Evolutionary conservation across 352 stramenopile species (phyloP).

Genomic region (Aphanomyces cochlioides): DNA sequence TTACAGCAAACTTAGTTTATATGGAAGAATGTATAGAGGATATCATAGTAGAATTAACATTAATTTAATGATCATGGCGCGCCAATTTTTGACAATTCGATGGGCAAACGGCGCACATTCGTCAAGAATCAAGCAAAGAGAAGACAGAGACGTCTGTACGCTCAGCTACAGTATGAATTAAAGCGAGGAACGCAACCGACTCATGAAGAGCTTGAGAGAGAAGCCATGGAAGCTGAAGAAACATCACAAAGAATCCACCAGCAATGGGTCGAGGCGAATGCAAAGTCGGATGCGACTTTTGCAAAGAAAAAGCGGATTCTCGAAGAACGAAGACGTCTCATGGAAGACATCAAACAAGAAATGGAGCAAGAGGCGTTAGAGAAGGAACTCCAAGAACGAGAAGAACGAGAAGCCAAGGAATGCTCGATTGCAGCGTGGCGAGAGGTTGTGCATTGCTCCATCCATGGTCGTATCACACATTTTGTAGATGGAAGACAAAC

Average conservation of each 20-base stretch:
- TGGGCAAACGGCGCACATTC: constrained; percentile 53
- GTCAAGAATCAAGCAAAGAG: constrained; percentile 82
- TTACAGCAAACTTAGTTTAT: neutral
- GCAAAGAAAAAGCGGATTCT: constrained; percentile 47
- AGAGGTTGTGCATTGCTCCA: neutral
- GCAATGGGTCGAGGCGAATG: constrained; percentile 47
- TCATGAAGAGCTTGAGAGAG: constrained; percentile 37
- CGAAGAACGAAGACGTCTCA: constrained; percentile 48
- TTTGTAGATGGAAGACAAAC: constrained; percentile 35
- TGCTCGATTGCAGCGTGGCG: neutral
- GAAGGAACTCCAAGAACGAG: constrained; percentile 23
- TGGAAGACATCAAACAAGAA: constrained; percentile 51
- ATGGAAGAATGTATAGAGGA: constrained; percentile 4
- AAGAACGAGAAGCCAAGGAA: neutral
- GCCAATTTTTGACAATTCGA: constrained; percentile 28
- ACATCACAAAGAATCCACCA: constrained; percentile 54
- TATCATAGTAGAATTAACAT: neutral
- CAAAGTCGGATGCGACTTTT: constrained; percentile 39
- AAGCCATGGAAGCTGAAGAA: constrained; percentile 56
- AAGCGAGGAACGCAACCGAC: constrained; percentile 34
- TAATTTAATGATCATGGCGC: neutral
- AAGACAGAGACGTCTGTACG: constrained; percentile 59
- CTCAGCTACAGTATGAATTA: constrained; percentile 51
- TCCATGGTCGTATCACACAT: neutral
- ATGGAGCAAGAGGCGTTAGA: constrained; percentile 35